Evolutionary conservation across 768 basidiomycete species (phyloP), one percentile per base, ranked within the genome.

Genomic region (Phylloporus rhodoxanthus): DNA sequence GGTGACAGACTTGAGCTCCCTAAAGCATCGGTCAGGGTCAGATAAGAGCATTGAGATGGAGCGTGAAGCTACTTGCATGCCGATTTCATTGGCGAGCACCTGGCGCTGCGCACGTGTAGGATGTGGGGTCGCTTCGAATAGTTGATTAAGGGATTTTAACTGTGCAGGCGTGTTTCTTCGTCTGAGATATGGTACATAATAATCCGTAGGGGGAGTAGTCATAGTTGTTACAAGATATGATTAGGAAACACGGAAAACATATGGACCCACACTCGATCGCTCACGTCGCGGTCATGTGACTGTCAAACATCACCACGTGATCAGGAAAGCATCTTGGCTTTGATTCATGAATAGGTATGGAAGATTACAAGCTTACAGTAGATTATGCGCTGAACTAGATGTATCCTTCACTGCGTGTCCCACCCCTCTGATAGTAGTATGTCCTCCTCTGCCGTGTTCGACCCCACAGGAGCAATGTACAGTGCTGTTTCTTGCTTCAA

Each of bases 1-100:
- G 10, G 84, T 84, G 46, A 84, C 81, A 1, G 81, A 82, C 57
- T 81, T 82, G 25, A 76, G 72, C 62, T 83, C 81, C 82, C 82
- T 84, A 25, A 38, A 33, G 28, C 9, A 19, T 42, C 20, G 15
- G 29, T 25, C 9, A 41, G 30, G 17, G 51, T 66, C 41, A 57
- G 52, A 10, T 34, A 9, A 34, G 36, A 14, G 28, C 23, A 4
- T 10, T 17, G 17, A 20, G 14, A 15, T 3, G 7, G 39, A 21
- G 4, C 3, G 23, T 20, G 14, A 25, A 33, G 19, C 4, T 34
- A 59, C 58, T 2, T 41, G 75, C 75, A 76, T 65, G 54, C 63
- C 68, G 29, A 70, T 61, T 42, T 75, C 68, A 9, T 52, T 56
- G 10, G 75, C 71, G 34, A 76, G 69, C 5, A 53, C 51, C 14